Base-by-base conservation (phyloP, 2,329 filamentous ascomycete genomes). In the Calycina marina region DNA sequence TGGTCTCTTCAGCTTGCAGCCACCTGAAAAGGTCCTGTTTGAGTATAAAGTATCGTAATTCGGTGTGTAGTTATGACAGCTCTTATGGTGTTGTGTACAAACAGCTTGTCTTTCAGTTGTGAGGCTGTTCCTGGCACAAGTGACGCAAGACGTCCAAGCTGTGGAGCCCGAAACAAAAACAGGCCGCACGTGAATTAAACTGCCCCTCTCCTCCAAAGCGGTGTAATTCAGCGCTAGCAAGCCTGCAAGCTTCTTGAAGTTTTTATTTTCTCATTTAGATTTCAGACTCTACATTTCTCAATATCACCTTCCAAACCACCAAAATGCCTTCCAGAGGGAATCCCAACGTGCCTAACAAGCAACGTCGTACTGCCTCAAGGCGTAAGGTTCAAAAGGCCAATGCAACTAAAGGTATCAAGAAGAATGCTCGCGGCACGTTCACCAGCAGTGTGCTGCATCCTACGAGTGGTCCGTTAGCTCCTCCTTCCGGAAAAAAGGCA, bases 241-340 rank as follows among this genome's bases (percentile, higher is more conserved):
- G 30, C 6, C 20, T 22, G 20, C 20, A 22, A n/a, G 20, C 6
- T 8, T n/a, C n/a, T 22, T 27, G 14, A 13, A 10, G 14, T 27
- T 9, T 10, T 27, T 27, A 34, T 18, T 5, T 27, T 25, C 8
- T 2, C 5, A 34, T 11, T 14, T 22, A 4, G 12, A 2, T 2
- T 22, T 6, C 20, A 28, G 4, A 2, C 25, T 14, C 14, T 4
- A 28, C 15, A n/a, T 9, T 6, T 8, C n/a, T 14, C 15, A 22
- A 15, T 27, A n/a, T n/a, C n/a, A n/a, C n/a, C n/a, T n/a, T n/a
- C 11, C n/a, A 31, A 8, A 25, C 18, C 31, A 30, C 30, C 40
- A 47, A 31, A 18, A 54, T 54, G 50, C 48, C 51, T 41, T 54
- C 51, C 33, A 39, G 49, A 30, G 42, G 43, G 13, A 54, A 54